A percentile compares a stretch with the other conserved stretches of the same genome.
Conservation (phyloP, 345 rosid genomes). For the Arabidopsis thaliana region DNA sequence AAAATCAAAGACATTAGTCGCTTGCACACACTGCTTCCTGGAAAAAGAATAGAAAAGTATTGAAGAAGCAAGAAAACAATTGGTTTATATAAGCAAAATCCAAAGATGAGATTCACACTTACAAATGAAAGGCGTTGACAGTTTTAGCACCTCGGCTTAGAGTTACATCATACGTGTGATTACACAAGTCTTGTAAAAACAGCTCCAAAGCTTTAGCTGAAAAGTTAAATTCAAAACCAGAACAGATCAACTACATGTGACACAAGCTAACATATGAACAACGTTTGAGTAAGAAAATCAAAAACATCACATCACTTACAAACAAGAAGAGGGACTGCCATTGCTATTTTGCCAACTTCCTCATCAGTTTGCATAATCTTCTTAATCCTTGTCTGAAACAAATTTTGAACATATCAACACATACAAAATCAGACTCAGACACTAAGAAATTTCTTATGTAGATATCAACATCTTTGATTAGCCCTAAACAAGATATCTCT, state of each 20-base stretch:
- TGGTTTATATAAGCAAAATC: not conserved
- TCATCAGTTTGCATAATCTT: constrained; percentile 88
- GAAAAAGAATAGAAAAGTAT: not conserved
- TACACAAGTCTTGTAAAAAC: constrained; percentile 76
- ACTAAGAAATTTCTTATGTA: not conserved
- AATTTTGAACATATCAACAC: not conserved
- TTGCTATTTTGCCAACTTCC: constrained; percentile 78
- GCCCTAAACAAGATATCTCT: constrained; percentile 2
- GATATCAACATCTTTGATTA: not conserved
- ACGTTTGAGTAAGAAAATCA: not conserved
- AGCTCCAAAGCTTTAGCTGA: constrained; percentile 82
- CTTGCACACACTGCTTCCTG: constrained; percentile 51
- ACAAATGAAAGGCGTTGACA: constrained; percentile 64
- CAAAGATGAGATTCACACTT: constrained; percentile 39
- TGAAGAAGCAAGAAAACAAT: constrained; percentile 14
- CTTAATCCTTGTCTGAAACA: constrained; percentile 66
- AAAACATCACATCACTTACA: constrained; percentile 53
- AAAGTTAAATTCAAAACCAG: constrained; percentile 24
- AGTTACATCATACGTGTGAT: constrained; percentile 67
- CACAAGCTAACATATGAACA: not conserved
- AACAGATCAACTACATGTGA: not conserved
- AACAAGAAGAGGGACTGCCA: constrained; percentile 82
- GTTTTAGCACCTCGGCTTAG: constrained; percentile 63
- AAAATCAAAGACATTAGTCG: constrained; percentile 46
- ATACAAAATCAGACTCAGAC: not conserved